Conservation (phyloP, 2,329 filamentous ascomycete species). For the Trichoderma oligosporum region DNA sequence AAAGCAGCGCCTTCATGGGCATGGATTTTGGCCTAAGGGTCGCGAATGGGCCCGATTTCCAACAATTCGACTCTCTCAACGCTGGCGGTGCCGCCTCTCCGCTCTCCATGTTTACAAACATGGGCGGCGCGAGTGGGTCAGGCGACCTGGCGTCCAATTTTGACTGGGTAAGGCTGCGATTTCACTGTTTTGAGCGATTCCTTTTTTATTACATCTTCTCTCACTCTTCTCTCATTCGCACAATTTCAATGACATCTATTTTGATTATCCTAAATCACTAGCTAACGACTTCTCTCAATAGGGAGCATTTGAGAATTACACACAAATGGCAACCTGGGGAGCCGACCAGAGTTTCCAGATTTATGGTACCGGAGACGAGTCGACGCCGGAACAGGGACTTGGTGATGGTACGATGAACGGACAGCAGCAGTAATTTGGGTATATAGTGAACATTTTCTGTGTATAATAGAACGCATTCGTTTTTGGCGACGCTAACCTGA, state of each 20-base stretch:
- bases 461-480: conserved; percentile 15
- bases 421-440: conserved; percentile 14
- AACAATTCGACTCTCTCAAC: conserved; percentile 32
- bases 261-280: no score
- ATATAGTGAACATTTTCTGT: background rate
- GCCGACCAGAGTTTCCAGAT: conserved; percentile 51
- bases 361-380: conserved; percentile 37
- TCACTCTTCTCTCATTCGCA: no score
- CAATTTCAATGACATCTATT: no score
- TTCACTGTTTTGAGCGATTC: background rate
- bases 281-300: conserved; percentile 32
- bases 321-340: conserved; percentile 51
- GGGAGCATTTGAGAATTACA: conserved; percentile 56
- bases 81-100: conserved; percentile 38
- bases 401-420: conserved; percentile 26
- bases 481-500: background rate
- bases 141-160: conserved; percentile 50
- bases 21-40: conserved; percentile 42
- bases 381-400: conserved; percentile 29
- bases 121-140: conserved; percentile 32
- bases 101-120: conserved; percentile 51
- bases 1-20: conserved; percentile 39
- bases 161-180: conserved; percentile 51
- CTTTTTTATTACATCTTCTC: background rate
- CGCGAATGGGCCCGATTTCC: conserved; percentile 31